Base-by-base conservation (phyloP, 1,284 basidiomycete species). In the Moesziomyces aphidis region DNA sequence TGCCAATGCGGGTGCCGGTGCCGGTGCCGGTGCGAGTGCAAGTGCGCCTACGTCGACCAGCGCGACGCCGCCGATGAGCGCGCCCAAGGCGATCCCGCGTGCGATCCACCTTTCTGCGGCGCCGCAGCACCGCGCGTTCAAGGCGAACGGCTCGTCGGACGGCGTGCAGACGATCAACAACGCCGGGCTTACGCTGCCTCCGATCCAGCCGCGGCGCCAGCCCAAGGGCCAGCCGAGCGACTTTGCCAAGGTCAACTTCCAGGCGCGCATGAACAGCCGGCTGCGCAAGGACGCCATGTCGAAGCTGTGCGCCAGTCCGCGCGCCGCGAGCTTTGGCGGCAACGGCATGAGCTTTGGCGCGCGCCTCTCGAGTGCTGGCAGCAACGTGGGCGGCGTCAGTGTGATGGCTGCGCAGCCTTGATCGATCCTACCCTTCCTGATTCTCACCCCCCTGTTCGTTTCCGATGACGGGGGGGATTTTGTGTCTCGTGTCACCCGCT, bases 171-270 rank as follows among this genome's bases (percentile, higher is more conserved):
- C 44, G 34, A 57, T 63, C 50, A 67, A 70, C 63, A 68, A 72
- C 23, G 57, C 55, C 10, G 63, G 45, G 3, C 55, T 69, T 26
- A 73, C 75, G 19, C 62, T 74, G 28, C 72, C 72, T 4, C 62
- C 73, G 23, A 78, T 69, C 53, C 76, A 76, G 55, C 76, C 77
- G 10, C 65, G 70, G 39, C 78, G 79, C 34, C 79, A 81, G 54
- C 79, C 79, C 46, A 71, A 72, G 50, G 79, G 79, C 17, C 79
- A 79, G 47, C 79, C 79, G 13, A 81, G 57, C 49, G 79, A 81
- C 26, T 81, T 81, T 47, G 61, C 68, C 24, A 66, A 70, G 39
- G 48, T 76, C 74, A 81, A 81, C 68, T 81, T 81, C 68, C 73
- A 79, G 48, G 67, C 73, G 42, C 61, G 79, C 46, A 69, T 77